A percentile compares a stretch with the other conserved stretches of the same genome.
These are phyloP conservation scores for Cavenderia fasciculata DNA, from an alignment of 78 protist genomes.

Conservation along the genomic window DNA sequence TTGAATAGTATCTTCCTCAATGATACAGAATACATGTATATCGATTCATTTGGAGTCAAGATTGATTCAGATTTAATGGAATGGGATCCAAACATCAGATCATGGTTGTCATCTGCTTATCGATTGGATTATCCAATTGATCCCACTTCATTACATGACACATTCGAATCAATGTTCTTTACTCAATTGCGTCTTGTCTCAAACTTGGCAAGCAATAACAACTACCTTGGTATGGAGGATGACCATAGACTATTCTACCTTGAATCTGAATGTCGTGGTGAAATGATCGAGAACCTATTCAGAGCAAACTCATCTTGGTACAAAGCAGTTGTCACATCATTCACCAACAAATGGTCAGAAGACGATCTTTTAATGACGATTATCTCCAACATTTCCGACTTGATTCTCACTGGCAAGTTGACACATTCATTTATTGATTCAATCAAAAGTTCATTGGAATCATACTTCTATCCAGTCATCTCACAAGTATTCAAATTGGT, in stretches of 20 bases:
- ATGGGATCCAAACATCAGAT: background rate
- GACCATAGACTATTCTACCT: background rate
- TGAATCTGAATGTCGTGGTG: background rate
- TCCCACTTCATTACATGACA: background rate
- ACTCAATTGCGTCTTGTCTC: background rate
- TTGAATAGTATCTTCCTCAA: slow-evolving; percentile 25
- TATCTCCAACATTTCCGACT: slow-evolving; percentile 5
- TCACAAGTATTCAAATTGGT: background rate
- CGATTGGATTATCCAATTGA: background rate
- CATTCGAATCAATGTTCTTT: slow-evolving; percentile 6
- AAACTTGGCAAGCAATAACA: background rate
- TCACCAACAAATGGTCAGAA: background rate
- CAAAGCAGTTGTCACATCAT: background rate
- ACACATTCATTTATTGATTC: slow-evolving; percentile 16
- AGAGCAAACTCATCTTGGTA: background rate
- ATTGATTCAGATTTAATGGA: slow-evolving; percentile 9
- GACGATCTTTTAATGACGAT: background rate
- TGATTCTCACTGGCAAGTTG: slow-evolving; percentile 4
- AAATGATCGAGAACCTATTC: background rate
- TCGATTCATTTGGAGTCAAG: slow-evolving; percentile 45
- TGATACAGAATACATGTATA: slow-evolving; percentile 27
- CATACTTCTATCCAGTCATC: slow-evolving; percentile 10
- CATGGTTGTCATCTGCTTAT: slow-evolving; percentile 33
- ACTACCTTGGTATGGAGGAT: no score
- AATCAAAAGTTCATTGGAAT: slow-evolving; percentile 1